Evolutionary conservation across 2,329 filamentous ascomycete genomes (phyloP), one percentile per base, ranked within the genome.

Genomic region (Graphiopsis chlorocephala): DNA sequence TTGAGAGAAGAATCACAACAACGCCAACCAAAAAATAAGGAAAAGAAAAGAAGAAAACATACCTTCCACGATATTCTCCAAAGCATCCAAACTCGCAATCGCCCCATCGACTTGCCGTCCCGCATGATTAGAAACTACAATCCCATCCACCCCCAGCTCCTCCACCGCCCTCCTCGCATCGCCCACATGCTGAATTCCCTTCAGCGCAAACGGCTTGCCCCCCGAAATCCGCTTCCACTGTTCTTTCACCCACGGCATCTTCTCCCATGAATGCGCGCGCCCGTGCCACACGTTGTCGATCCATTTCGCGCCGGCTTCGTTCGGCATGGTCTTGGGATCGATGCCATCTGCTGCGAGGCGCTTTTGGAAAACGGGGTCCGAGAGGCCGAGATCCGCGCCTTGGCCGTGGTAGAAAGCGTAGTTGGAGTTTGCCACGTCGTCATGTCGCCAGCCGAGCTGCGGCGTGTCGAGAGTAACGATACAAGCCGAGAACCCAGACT

Each of bases 121-220:
- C 1, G 89, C 90, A 73, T 92, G 90, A 69, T 92, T 92, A 15
- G 83, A 86, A 1, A 92, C 79, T 1, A 92, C 82, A 56, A 92
- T 89, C 0, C 86, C 89, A 68, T 91, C 85, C 3, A 85, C 84
- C 0, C 87, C 88, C 14, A 82, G 72, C 60, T 88, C 82, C 60
- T 88, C 82, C 38, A 87, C 81, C 2, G 86, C 86, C 68, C 79
- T 81, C 61, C 81, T 78, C 15, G 89, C 89, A 74, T 92, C 90
- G 47, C 81, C 79, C 0, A 85, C 84, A 15, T 84, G 85, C 77
- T 91, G 88, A n/a, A 92, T 85, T 0, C 89, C 89, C 75, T 92
- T 92, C 28, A 92, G 75, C 57, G 68, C 88, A 78, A 80, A 91
- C 69, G 71, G 63, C 78, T 83, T 82, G 8, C 86, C 80, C 0